phyloP scores from a whole-genome alignment of 139 green algal genomes.

The Chlorella vulgaris region DNA sequence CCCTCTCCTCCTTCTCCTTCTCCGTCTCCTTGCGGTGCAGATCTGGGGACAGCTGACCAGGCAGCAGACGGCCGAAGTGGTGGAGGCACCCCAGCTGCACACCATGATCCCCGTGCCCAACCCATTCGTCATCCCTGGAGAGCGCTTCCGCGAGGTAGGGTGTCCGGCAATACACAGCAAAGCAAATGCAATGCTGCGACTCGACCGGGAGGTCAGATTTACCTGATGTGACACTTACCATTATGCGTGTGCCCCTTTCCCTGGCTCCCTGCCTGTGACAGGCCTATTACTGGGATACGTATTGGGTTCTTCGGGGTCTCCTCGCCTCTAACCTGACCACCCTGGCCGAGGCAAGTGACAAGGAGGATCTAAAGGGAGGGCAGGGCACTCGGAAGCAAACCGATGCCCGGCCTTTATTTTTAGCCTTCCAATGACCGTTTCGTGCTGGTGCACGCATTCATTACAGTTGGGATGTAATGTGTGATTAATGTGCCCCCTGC shows the following conservation, averaged over 20 bases:
- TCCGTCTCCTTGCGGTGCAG: background rate
- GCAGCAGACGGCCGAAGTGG: constrained; percentile 17
- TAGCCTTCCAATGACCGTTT: background rate
- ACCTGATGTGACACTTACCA: background rate
- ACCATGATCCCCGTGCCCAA: constrained; percentile 81
- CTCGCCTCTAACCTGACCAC: constrained; percentile 72
- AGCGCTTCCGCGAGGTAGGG: constrained; percentile 86
- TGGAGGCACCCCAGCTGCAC: constrained; percentile 31
- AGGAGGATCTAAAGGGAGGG: too few species aligned
- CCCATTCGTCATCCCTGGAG: constrained; percentile 80
- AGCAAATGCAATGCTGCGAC: background rate
- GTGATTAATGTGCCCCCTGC: background rate
- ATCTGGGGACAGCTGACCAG: constrained; percentile 56
- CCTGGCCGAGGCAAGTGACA: constrained; percentile 26
- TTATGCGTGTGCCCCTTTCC: too few species aligned
- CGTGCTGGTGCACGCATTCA: background rate
- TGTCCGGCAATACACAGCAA: background rate
- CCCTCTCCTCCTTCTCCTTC: too few species aligned
- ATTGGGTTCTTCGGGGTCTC: constrained; percentile 86
- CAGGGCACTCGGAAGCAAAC: too few species aligned
- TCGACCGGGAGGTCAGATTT: background rate
- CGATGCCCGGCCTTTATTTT: background rate
- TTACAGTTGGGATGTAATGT: background rate
- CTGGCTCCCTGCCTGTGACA: too few species aligned
- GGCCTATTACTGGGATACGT: constrained; percentile 40